These are phyloP conservation scores for Lactarius vividus DNA, from an alignment of 768 basidiomycete species.

Conservation along the genomic window DNA sequence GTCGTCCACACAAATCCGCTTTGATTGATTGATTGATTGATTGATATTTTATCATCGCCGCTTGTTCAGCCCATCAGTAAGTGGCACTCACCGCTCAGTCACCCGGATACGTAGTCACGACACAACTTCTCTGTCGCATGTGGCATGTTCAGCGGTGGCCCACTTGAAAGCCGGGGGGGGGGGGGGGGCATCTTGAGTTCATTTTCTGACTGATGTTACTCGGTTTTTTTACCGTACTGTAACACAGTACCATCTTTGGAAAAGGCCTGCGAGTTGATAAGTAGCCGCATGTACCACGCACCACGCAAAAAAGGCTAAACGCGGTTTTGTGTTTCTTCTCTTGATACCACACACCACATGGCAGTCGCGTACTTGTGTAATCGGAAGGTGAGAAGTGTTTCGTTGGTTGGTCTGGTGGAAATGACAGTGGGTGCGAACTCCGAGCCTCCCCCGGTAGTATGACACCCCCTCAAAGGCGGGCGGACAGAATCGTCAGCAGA, in stretches of 20 bases:
- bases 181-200: not conserved
- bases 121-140: not conserved
- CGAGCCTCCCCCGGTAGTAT: not conserved
- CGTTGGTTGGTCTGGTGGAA: not conserved
- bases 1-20: not conserved
- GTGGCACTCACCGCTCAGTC: not conserved
- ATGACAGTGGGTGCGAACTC: conserved; percentile 3
- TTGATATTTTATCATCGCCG: not conserved
- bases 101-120: not conserved
- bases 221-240: not conserved
- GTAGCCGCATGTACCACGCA: not conserved
- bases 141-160: not conserved
- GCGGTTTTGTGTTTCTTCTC: not conserved
- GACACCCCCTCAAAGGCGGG: not conserved
- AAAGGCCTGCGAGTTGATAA: not conserved
- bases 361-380: not conserved
- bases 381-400: not conserved
- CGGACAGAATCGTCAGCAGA: not conserved
- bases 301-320: not conserved
- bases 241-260: not conserved
- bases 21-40: not conserved
- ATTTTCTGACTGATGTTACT: not conserved
- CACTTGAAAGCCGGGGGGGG: not conserved
- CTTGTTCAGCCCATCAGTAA: not conserved
- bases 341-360: not conserved